phyloP scores from a whole-genome alignment of 108 stramenopile species.

The Phaeodactylum tricornutum region DNA sequence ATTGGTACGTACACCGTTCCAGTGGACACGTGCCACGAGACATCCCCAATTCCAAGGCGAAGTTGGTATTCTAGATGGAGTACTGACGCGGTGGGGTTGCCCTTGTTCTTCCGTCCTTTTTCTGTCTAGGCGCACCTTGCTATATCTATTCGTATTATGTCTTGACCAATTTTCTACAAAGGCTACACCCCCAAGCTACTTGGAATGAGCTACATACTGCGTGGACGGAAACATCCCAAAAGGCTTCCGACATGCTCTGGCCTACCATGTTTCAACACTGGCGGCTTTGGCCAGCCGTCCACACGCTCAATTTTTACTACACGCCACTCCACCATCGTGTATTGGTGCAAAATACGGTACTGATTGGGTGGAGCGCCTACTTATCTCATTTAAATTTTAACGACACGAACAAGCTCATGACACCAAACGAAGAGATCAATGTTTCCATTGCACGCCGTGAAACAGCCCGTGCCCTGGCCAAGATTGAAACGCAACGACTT shows the following conservation, averaged over 20 bases:
- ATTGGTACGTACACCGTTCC: too few species aligned
- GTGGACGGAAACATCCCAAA: conserved; percentile 11
- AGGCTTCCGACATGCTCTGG: conserved; percentile 29
- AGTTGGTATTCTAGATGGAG: too few species aligned
- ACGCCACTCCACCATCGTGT: conserved; percentile 41
- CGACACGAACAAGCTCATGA: not conserved
- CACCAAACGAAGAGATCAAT: not conserved
- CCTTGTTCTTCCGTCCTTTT: too few species aligned
- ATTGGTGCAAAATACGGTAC: conserved; percentile 38
- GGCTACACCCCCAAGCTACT: not conserved
- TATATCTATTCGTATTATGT: conserved; percentile 40
- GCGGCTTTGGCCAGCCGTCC: conserved; percentile 45
- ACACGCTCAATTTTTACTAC: conserved; percentile 45
- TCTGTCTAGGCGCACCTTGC: conserved; percentile 26
- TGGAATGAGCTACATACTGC: not conserved
- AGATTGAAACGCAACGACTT: too few species aligned
- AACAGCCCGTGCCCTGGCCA: too few species aligned
- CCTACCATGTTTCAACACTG: conserved; percentile 41
- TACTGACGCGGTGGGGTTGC: not conserved
- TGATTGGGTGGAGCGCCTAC: conserved; percentile 35
- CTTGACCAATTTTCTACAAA: conserved; percentile 28
- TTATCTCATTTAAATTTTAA: not conserved
- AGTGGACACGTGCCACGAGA: too few species aligned
- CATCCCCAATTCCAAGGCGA: too few species aligned
- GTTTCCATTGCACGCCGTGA: not conserved